Evolutionary conservation across 495 filamentous ascomycete species (phyloP).

Genomic region (Bryoglossum gracile): DNA sequence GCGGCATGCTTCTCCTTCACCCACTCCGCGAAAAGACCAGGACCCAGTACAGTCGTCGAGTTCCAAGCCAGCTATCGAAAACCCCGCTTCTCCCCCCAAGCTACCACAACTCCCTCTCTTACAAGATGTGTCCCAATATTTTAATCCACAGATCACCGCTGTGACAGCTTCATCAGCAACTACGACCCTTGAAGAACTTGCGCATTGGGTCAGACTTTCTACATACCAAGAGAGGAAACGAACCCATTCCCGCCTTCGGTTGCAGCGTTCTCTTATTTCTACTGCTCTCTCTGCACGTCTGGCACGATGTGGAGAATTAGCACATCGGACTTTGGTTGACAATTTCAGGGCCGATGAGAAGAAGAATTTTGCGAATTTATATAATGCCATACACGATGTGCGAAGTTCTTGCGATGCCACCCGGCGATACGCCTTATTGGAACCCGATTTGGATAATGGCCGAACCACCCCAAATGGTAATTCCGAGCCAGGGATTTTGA

Average conservation of each 20-base stretch:
- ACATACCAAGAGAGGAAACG: conserved; percentile 69
- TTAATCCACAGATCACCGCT: conserved; percentile 36
- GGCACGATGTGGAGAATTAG: conserved; percentile 66
- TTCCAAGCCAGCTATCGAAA: conserved; percentile 5
- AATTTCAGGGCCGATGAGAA: conserved; percentile 86
- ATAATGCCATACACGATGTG: conserved; percentile 83
- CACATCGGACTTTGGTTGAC: conserved; percentile 79
- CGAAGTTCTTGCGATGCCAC: conserved; percentile 74
- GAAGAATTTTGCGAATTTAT: conserved; percentile 75
- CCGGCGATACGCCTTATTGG: conserved; percentile 58
- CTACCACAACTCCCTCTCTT: conserved; percentile 39
- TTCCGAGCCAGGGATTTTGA: conserved; percentile 42
- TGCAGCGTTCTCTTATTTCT: conserved; percentile 60
- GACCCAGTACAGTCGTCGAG: background rate
- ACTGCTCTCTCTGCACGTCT: conserved; percentile 75
- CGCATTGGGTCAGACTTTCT: conserved; percentile 61
- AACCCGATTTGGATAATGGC: conserved; percentile 56
- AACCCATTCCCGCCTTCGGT: conserved; percentile 55
- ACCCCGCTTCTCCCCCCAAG: conserved; percentile 16
- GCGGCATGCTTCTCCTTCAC: conserved; percentile 20
- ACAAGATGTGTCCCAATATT: conserved; percentile 43
- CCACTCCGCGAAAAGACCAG: conserved; percentile 13
- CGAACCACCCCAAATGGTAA: conserved; percentile 29
- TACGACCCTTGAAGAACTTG: conserved; percentile 63
- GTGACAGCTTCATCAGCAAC: conserved; percentile 37